Conservation (phyloP, 495 filamentous ascomycete species). For the Amniculicola lignicola region DNA sequence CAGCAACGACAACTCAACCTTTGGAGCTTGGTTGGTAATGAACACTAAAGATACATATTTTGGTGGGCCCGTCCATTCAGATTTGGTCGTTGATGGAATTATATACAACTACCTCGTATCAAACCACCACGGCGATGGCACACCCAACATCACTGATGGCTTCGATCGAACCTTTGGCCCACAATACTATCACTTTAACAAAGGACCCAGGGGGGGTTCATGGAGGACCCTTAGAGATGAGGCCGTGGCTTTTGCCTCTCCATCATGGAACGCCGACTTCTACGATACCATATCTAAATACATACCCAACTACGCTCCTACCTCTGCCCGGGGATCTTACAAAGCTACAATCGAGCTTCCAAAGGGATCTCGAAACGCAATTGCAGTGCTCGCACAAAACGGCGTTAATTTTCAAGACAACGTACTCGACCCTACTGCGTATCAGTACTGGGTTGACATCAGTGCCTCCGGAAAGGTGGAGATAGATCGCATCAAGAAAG, state of each 20-base stretch:
- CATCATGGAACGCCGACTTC: constrained; percentile 53
- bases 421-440: constrained; percentile 46
- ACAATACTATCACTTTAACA: constrained; percentile 56
- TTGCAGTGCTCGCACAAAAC: constrained; percentile 53
- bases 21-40: constrained; percentile 57
- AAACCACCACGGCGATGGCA: constrained; percentile 56
- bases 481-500: constrained; percentile 51
- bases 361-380: constrained; percentile 42
- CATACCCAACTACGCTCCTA: constrained; percentile 53
- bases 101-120: constrained; percentile 55
- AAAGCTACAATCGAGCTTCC: constrained; percentile 50
- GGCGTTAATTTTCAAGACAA: constrained; percentile 59
- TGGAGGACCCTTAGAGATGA: constrained; percentile 48
- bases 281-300: constrained; percentile 57
- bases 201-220: constrained; percentile 43
- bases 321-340: constrained; percentile 44
- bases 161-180: constrained; percentile 58
- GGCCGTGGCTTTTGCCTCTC: constrained; percentile 46
- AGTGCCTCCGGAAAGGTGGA: constrained; percentile 45
- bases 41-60: constrained; percentile 60
- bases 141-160: constrained; percentile 57
- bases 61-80: constrained; percentile 55
- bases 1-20: constrained; percentile 49
- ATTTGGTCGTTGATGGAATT: constrained; percentile 57
- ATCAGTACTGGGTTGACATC: constrained; percentile 59